Base-by-base conservation (phyloP, 495 filamentous ascomycete genomes). In the Penicillium turbatum region DNA sequence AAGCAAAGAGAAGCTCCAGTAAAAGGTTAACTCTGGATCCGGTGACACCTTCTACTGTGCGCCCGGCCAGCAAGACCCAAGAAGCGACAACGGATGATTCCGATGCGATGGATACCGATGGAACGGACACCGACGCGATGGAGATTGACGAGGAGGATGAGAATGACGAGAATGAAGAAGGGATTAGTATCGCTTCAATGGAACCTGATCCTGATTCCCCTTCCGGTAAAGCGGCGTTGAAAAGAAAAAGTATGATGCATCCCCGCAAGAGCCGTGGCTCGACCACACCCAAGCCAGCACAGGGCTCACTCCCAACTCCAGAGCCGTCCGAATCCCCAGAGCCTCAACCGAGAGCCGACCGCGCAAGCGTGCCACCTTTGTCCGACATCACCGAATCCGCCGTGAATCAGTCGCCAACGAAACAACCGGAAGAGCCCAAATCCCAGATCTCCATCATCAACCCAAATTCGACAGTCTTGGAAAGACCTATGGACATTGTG, bases 401-500 rank as follows among this genome's bases (percentile, higher is more conserved):
- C 12, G 66, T 90, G 48, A 93, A 92, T 62, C 76, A 80, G 43
- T 73, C 77, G n/a, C 60, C 67, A 29, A 60, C 69, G 47, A 73
- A 74, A 26, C 63, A 61, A 40, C 37, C 55, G 5, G 74, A 76
- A 42, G 70, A 68, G 24, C 64, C 67, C 11, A 76, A 73, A 44
- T 68, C 70, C 1, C 71, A 75, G 43, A 74, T 85, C 31, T 82
- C 85, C 65, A 84, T 85, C 50, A 80, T 91, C 65, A 88, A 84
- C 59, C 75, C 87, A 19, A 81, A 87, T 71, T 79, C 86, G 56
- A 87, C 87, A 3, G 75, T 89, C 49, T 64, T 93, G 46, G 90
- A 96, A 65, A 89, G 82, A 69, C 92, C 91, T 8, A 92, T 95
- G 88, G 91, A 97, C 63, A 95, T 98, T 55, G 84, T 96, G 40